phyloP scores from a whole-genome alignment of 140 eudicot species.

The Stevia rebaudiana region DNA sequence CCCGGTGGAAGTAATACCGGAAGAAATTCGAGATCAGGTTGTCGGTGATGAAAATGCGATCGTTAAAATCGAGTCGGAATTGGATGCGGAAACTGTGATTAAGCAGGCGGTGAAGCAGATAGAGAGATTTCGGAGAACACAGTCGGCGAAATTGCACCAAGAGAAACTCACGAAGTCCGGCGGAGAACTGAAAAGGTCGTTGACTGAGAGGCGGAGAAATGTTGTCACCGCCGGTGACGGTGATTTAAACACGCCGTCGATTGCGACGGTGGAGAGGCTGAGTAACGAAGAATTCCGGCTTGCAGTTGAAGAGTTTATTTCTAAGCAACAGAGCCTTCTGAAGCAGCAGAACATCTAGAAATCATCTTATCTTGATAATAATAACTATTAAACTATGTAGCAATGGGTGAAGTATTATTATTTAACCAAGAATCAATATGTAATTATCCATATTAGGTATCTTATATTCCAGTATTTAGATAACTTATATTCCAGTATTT shows the following conservation, averaged over 20 bases:
- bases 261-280: conserved; percentile 47
- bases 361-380: neutral
- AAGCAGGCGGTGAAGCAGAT: conserved; percentile 50
- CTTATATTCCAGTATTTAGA: too few relatives aligned
- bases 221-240: neutral
- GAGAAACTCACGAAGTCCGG: conserved; percentile 31
- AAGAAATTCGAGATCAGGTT: too few relatives aligned
- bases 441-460: neutral
- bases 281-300: conserved; percentile 64
- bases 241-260: neutral
- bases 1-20: too few relatives aligned
- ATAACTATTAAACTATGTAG: too few relatives aligned
- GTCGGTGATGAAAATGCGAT: conserved; percentile 17
- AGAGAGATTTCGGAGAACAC: conserved; percentile 51
- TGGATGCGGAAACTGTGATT: conserved; percentile 35
- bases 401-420: conserved; percentile 3
- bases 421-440: conserved; percentile 4
- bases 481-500: too few relatives aligned
- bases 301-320: conserved; percentile 59
- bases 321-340: conserved; percentile 37
- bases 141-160: conserved; percentile 53
- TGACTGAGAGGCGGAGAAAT: conserved; percentile 38
- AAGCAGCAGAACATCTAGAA: conserved; percentile 40
- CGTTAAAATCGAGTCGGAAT: conserved; percentile 22
- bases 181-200: conserved; percentile 49